Conservation (phyloP, 768 basidiomycete species). For the Thelephora ganbajun region DNA sequence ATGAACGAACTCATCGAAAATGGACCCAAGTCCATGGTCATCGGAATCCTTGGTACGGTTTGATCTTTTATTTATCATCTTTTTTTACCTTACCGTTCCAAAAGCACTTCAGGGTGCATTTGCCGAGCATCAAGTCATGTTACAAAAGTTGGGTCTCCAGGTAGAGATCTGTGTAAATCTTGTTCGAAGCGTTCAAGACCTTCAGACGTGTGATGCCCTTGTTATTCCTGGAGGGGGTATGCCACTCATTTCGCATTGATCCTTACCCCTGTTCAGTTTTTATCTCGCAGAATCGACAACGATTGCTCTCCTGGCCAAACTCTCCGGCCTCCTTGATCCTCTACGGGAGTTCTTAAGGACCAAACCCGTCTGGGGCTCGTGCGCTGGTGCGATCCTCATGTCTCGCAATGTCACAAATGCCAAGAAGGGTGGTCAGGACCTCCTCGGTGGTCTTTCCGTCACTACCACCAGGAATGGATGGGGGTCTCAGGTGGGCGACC, state of each 20-base stretch:
- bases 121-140: slow-evolving; percentile 65
- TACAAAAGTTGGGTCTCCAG: slow-evolving; percentile 40
- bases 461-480: slow-evolving; percentile 81
- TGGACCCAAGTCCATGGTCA: slow-evolving; percentile 1
- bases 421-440: slow-evolving; percentile 80
- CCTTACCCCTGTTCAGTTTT: neutral
- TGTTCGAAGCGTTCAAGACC: slow-evolving; percentile 66
- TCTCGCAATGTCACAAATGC: slow-evolving; percentile 59
- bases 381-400: slow-evolving; percentile 88
- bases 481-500: slow-evolving; percentile 68
- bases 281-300: slow-evolving; percentile 68
- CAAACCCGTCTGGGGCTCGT: slow-evolving; percentile 90
- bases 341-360: slow-evolving; percentile 54
- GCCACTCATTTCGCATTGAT: slow-evolving; percentile 8
- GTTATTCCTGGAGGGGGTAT: slow-evolving; percentile 88
- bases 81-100: neutral
- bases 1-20: no score
- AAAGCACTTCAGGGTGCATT: slow-evolving; percentile 90
- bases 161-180: slow-evolving; percentile 23
- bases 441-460: slow-evolving; percentile 69
- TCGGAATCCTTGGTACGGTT: slow-evolving; percentile 8
- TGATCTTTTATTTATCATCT: neutral
- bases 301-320: slow-evolving; percentile 63
- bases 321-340: slow-evolving; percentile 69
- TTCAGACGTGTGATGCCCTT: slow-evolving; percentile 64